Base-by-base conservation (phyloP, 192 early-diverging fungal species). In the Coemansia umbellata region DNA sequence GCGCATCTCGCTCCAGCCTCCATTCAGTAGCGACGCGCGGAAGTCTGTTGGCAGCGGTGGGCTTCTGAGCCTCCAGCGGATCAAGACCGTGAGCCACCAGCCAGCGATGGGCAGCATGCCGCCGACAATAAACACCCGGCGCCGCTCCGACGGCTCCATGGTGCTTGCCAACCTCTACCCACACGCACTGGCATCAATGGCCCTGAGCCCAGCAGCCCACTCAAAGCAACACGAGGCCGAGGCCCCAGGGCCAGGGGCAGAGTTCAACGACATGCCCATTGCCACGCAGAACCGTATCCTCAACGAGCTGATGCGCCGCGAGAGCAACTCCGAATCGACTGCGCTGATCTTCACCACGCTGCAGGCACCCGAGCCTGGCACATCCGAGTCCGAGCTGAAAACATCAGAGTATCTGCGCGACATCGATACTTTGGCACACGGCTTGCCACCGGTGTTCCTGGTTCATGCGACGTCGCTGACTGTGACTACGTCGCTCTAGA, bases 401-500 rank as follows among this genome's bases (percentile, higher is more conserved):
- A 67, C 78, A 0, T 35, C 73, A 9, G 69, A 78, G 28, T 85
- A 83, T 33, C 52, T 83, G 37, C 69, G 72, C 19, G 66, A 80
- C 17, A 62, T 85, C 33, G 78, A 85, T 37, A 55, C 79, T 0
- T 49, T 81, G 37, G 78, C 66, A 0, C 60, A 45, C 9, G 70
- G 60, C 1, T 44, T 81, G 43, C 80, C 80, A 14, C 84, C 82
- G 3, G 77, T 80, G n/a, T 67, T 86, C 64, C 58, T 86, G 26
- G 78, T 86, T n/a, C 81, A 85, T 52, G 81, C 84, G 18, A 81
- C 80, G 39, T 81, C 81, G 11, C 60, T 85, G 37, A 85, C 84
- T 0, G 81, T 85, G 5, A 85, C 84, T 13, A 85, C 82, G 48
- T 74, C 84, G 3, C 55, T 85, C 28, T 84, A 69, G 30, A 9